Evolutionary conservation across 768 basidiomycete genomes (phyloP).

Genomic region (Auricularia auricula-judae): DNA sequence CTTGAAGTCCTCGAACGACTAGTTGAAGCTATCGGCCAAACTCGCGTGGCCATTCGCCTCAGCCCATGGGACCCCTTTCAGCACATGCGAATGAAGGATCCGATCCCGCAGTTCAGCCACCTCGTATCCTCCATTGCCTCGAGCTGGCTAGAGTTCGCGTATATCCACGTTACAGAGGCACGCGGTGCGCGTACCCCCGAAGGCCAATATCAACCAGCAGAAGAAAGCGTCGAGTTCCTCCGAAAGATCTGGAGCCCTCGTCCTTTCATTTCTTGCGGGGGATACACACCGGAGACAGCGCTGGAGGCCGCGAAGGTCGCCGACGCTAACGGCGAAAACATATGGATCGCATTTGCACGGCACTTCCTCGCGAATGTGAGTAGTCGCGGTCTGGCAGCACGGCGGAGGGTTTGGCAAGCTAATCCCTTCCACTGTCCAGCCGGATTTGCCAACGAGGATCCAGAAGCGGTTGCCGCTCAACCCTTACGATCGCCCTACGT

Average conservation of each 20-base stretch:
- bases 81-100: conserved; percentile 34
- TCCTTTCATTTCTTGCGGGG: conserved; percentile 32
- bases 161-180: conserved; percentile 41
- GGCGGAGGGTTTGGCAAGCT: background rate
- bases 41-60: conserved; percentile 41
- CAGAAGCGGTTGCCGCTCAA: conserved; percentile 24
- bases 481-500: conserved; percentile 26
- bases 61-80: conserved; percentile 27
- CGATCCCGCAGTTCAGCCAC: conserved; percentile 43
- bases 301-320: conserved; percentile 24
- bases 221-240: background rate
- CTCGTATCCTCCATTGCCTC: conserved; percentile 37
- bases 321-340: conserved; percentile 11
- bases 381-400: background rate
- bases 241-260: conserved; percentile 4
- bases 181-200: background rate
- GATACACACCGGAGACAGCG: conserved; percentile 31
- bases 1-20: conserved; percentile 56
- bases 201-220: background rate
- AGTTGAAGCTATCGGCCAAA: conserved; percentile 37
- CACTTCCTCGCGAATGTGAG: conserved; percentile 29
- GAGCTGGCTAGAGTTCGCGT: conserved; percentile 29
- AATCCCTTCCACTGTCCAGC: conserved; percentile 16
- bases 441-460: conserved; percentile 31
- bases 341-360: conserved; percentile 26